These are phyloP conservation scores for Eremochloa ophiuroides DNA, from an alignment of 176 grass and related monocot genomes.

Conservation along the genomic window DNA sequence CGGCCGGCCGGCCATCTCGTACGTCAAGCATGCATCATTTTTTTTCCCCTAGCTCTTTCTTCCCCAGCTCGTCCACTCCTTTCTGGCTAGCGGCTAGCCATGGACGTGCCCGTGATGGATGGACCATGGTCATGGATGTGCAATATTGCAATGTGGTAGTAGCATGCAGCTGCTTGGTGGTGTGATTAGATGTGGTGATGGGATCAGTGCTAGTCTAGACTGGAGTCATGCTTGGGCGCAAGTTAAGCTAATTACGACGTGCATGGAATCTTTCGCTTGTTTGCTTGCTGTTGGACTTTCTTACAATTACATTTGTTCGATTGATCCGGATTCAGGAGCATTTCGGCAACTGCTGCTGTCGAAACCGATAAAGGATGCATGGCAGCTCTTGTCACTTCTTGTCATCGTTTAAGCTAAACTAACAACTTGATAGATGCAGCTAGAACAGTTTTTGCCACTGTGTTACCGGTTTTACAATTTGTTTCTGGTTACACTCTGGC, in stretches of 20 bases:
- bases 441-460: not conserved
- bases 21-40: not conserved
- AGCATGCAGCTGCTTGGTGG: not conserved
- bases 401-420: not conserved
- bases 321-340: not conserved
- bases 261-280: conserved; percentile 52
- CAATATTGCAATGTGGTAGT: not conserved
- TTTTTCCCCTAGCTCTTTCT: not conserved
- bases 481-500: not conserved
- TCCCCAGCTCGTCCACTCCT: not conserved
- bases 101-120: not conserved
- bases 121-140: not conserved
- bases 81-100: conserved; percentile 3
- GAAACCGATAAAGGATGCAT: conserved; percentile 1
- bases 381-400: not conserved
- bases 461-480: not conserved
- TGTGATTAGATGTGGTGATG: conserved; percentile 31
- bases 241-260: conserved; percentile 27
- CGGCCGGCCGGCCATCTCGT: not conserved
- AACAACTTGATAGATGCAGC: not conserved
- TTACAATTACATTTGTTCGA: conserved; percentile 20
- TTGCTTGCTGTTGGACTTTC: conserved; percentile 46
- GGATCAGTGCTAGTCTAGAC: not conserved
- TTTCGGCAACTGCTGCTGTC: conserved; percentile 10
- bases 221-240: not conserved